Evolutionary conservation across 169 alveolate genomes (phyloP).

Genomic region (Eimeria zaria): DNA sequence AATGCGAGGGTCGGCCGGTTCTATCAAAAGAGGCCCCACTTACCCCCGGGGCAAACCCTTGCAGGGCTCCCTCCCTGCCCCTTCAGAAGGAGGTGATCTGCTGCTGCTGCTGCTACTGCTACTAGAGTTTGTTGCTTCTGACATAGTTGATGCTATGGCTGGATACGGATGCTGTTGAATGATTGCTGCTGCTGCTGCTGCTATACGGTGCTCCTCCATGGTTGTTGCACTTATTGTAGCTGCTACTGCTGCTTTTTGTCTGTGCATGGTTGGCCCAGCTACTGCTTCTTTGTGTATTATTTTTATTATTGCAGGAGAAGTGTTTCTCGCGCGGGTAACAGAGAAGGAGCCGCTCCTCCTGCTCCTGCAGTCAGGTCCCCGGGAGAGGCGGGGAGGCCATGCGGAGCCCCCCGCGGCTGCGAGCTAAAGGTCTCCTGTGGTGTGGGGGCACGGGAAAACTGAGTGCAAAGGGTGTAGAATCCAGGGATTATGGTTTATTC

Average conservation of each 20-base stretch:
- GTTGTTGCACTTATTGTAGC: not conserved
- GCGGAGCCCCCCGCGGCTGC: constrained; percentile 15
- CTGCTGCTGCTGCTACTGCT: not conserved
- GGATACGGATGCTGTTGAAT: not conserved
- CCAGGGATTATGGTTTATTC: not conserved
- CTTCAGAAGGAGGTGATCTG: constrained; percentile 37
- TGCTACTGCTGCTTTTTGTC: not conserved
- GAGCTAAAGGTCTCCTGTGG: not conserved
- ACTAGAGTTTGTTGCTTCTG: not conserved
- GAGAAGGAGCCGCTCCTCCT: not conserved
- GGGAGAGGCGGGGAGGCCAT: not conserved
- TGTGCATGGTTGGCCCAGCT: not conserved
- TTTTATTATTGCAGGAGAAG: not conserved
- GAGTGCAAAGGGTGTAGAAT: not conserved
- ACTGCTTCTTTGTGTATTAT: not conserved
- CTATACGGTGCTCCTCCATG: not conserved
- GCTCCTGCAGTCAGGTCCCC: not conserved
- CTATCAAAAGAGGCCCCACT: not conserved
- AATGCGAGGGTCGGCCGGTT: constrained; percentile 43
- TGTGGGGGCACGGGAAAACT: not conserved
- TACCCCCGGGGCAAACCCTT: constrained; percentile 10
- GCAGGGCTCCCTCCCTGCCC: constrained; percentile 12
- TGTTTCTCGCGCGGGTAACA: not conserved
- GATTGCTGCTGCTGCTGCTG: not conserved
- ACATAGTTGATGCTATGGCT: not conserved